Conservation (phyloP, 305 asterid species). For the Rubia peregrina region DNA sequence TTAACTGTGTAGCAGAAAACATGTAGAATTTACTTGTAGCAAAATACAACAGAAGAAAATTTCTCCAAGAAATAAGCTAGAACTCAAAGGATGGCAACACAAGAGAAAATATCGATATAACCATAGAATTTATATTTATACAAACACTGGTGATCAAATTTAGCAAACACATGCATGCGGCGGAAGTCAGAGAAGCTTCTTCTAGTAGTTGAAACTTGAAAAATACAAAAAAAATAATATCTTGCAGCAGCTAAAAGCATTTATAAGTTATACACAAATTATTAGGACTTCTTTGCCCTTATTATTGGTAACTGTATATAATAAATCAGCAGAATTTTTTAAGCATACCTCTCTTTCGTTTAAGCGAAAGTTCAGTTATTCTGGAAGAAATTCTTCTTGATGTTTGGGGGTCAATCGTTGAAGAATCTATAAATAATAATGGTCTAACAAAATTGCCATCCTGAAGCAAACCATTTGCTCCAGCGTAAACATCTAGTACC, state of each 20-base stretch:
- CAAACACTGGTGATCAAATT: background rate
- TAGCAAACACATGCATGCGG: background rate
- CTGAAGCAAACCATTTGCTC: constrained; percentile 63
- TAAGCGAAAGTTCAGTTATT: constrained; percentile 35
- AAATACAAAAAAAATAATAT: background rate
- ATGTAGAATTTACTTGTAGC: background rate
- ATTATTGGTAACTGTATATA: background rate
- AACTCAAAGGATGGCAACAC: constrained; percentile 10
- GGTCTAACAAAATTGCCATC: constrained; percentile 45
- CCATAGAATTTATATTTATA: background rate
- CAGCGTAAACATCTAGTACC: constrained; percentile 87
- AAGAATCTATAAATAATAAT: constrained; percentile 75
- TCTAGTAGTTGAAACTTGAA: background rate
- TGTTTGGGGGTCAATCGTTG: constrained; percentile 93
- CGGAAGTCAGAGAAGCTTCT: background rate
- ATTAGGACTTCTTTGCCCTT: background rate
- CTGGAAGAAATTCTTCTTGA: constrained; percentile 63
- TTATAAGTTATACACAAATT: background rate
- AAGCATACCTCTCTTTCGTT: constrained; percentile 38
- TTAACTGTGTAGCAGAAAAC: background rate
- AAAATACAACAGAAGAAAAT: background rate
- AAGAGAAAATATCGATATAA: background rate
- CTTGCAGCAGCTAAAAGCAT: background rate
- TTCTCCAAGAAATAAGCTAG: background rate
- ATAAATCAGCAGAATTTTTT: background rate